Evolutionary conservation across 129 eudicot species (phyloP), one percentile per base, ranked within the genome.

Genomic region (Chrysanthemum makinoi): DNA sequence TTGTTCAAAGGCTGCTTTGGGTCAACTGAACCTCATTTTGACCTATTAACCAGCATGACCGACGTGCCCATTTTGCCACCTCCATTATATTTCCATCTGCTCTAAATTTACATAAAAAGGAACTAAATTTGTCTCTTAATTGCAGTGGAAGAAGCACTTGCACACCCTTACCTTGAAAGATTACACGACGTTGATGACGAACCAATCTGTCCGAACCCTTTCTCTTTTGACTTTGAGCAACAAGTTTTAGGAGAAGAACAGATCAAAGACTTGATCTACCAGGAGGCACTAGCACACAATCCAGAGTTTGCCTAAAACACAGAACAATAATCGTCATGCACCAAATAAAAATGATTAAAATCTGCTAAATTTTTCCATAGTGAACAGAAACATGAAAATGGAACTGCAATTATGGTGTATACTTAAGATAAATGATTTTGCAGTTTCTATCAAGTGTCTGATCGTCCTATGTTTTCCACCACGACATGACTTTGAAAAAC

Each of bases 171-270:
- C 72, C 87, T 92, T 17, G 96, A 83, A 63, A 83, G 82, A 73
- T 65, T 92, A 68, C 98, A 92, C 44, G 98, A 92, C 75, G 28
- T 72, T 47, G 91, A 95, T 10, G 98, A 92, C 63, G 98, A 92
- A 59, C 98, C 98, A 39, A 74, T 89, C 6, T 92, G 98, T 75
- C 17, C 81, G 12, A 63, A 79, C 24, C 77, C 98, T 46, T 92
- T 92, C 78, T 85, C 96, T 13, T 92, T 89, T 54, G 98, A 92
- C 62, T 92, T 92, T 69, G 98, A 92, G 89, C 88, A 81, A 19
- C 87, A 87, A 70, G 80, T 76, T 64, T 66, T 86, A 72, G 81
- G 89, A 68, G 98, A 92, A 78, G 95, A 89, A 68, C 96, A 89
- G 70, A 92, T 92, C 59, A 92, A 89, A 78, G 95, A 92, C n/a